Base-by-base conservation (phyloP, 2,329 filamentous ascomycete species). In the Alternaria triticimaculans region DNA sequence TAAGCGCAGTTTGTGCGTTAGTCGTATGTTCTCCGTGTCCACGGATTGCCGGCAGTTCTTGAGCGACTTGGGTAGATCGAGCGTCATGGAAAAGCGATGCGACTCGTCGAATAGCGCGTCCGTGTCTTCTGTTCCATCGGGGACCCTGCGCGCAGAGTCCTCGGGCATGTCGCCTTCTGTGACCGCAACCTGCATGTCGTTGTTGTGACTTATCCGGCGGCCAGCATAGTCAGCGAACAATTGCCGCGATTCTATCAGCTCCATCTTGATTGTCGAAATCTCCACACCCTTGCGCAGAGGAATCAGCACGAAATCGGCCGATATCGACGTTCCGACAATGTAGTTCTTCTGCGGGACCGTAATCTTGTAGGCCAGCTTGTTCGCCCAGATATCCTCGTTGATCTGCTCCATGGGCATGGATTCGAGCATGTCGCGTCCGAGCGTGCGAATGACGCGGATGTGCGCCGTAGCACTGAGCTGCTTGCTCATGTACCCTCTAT, bases 291-390 rank as follows among this genome's bases (percentile, higher is more conserved):
- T 98, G 55, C 97, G 84, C 2, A 98, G 84, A 0, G 95, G 94
- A 2, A 94, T 92, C 66, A 98, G 89, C 66, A 92, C 89, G 83
- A 97, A 95, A 72, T 97, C 90, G 63, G 97, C 86, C 1, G 90
- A 89, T 53, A 98, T 89, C 21, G 87, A 87, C n/a, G 93, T 96
- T 54, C 96, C 96, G 73, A 97, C 97, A 18, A 97, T 92, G 58
- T 97, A 91, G 2, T 96, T 96, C 82, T 97, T 97, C 75, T 93
- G 94, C 0, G 96, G 95, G 11, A 97, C 92, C 62, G 93, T 89
- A 67, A 99, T 94, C 28, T 93, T 95, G 82, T 99, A 99, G 78
- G 97, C 93, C 72, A 98, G 88, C 84, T 99, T 99, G 83, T 97
- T 96, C 6, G 94, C 92, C 96, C 96, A 99, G 67, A 97, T 92